phyloP scores from a whole-genome alignment of 1,284 basidiomycete genomes.

The Fomitopsis pinicola region DNA sequence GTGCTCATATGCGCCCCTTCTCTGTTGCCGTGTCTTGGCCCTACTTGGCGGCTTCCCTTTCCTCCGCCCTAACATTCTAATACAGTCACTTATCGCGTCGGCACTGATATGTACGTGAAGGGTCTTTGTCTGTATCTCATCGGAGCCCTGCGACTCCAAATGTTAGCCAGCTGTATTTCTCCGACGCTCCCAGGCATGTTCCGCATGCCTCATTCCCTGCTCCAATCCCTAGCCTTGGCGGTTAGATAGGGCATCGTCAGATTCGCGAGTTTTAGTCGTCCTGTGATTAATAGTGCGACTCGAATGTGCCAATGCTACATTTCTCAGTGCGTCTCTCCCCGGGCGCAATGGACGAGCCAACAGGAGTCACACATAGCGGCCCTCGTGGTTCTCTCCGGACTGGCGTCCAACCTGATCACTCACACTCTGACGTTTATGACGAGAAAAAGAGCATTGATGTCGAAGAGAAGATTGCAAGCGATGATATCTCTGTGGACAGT shows the following conservation, averaged over 20 bases:
- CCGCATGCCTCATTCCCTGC: not conserved
- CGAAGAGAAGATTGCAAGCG: not conserved
- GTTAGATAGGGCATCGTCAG: not conserved
- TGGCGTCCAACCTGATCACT: not conserved
- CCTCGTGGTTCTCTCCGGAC: not conserved
- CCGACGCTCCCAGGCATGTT: not conserved
- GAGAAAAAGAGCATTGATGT: conserved; percentile 4
- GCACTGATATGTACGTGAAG: not conserved
- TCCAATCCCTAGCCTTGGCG: not conserved
- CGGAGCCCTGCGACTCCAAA: not conserved
- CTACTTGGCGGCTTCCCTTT: not conserved
- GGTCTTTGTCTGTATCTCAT: not conserved
- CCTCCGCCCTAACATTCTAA: not conserved
- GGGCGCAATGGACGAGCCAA: not conserved
- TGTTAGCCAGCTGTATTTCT: not conserved
- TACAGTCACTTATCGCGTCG: not conserved
- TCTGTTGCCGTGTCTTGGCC: not conserved
- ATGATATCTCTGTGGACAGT: conserved; percentile 22
- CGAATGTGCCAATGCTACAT: not conserved
- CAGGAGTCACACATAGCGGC: not conserved
- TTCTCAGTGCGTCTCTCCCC: not conserved
- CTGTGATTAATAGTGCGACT: not conserved
- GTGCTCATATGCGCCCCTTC: not conserved
- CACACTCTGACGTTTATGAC: not conserved
- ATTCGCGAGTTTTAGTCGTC: not conserved